Percentiles rank a stretch among this genome's conserved stretches.
phyloP scores from a whole-genome alignment of 108 stramenopile species.

The Skeletonema marinoi region DNA sequence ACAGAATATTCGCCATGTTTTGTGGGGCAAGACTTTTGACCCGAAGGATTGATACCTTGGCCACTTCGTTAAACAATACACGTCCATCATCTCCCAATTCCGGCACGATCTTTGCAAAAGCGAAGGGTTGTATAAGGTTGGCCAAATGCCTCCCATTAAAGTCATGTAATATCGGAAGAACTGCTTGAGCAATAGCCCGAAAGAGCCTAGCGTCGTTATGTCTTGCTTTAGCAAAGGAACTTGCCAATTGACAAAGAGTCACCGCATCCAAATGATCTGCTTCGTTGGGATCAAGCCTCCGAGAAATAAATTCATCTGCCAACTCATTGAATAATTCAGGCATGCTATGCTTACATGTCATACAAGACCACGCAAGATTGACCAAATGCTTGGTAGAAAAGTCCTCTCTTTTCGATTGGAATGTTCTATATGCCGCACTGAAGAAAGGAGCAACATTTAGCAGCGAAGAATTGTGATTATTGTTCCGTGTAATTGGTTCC shows the following conservation, averaged over 20 bases:
- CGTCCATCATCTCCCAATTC: constrained; percentile 1
- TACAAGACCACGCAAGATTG: constrained; percentile 41
- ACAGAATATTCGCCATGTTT: constrained; percentile 16
- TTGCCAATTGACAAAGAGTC: constrained; percentile 35
- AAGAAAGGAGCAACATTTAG: constrained; percentile 29
- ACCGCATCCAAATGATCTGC: constrained; percentile 12
- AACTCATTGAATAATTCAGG: constrained; percentile 21
- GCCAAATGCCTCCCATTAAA: constrained; percentile 26
- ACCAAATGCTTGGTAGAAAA: constrained; percentile 29
- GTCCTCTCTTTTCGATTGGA: neutral
- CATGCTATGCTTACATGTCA: constrained; percentile 19
- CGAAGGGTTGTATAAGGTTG: constrained; percentile 35
- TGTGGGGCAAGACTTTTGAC: constrained; percentile 24
- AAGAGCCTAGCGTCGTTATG: constrained; percentile 19
- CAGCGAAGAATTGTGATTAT: neutral
- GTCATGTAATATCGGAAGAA: constrained; percentile 17
- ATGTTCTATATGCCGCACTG: neutral
- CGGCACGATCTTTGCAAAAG: constrained; percentile 20
- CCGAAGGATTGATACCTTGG: constrained; percentile 13
- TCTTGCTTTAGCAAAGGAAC: constrained; percentile 39
- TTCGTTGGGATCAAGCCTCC: neutral
- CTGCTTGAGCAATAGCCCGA: constrained; percentile 9
- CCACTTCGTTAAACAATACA: constrained; percentile 25
- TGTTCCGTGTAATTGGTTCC: neutral
- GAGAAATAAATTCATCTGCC: constrained; percentile 21